These are phyloP conservation scores for Stenocarpella maydis DNA, from an alignment of 2,329 filamentous ascomycete species.

Conservation along the genomic window DNA sequence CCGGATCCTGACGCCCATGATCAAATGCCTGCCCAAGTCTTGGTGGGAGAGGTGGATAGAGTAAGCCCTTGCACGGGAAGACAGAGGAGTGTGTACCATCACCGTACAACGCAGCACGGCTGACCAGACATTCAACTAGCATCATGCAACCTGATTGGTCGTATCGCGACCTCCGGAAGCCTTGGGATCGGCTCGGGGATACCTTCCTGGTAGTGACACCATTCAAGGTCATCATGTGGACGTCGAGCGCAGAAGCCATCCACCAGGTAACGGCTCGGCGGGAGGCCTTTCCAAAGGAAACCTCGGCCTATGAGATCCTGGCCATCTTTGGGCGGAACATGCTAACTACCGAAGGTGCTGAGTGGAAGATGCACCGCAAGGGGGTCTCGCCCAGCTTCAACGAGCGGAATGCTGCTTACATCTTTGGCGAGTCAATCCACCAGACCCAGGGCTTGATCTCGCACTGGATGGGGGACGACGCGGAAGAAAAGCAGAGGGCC, in stretches of 20 bases:
- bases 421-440: slow-evolving; percentile 67
- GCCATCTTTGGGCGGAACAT: slow-evolving; percentile 77
- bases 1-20: slow-evolving; percentile 61
- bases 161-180: slow-evolving; percentile 62
- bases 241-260: slow-evolving; percentile 71
- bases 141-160: slow-evolving; percentile 67
- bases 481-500: slow-evolving; percentile 39
- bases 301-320: slow-evolving; percentile 64
- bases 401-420: slow-evolving; percentile 75
- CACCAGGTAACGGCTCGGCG: slow-evolving; percentile 71
- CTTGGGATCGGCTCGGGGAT: slow-evolving; percentile 69
- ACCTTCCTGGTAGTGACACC: slow-evolving; percentile 72
- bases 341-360: slow-evolving; percentile 71
- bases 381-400: slow-evolving; percentile 77
- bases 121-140: slow-evolving; percentile 44
- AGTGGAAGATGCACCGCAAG: slow-evolving; percentile 79
- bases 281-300: slow-evolving; percentile 76
- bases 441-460: slow-evolving; percentile 70
- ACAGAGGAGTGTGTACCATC: not conserved
- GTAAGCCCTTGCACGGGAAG: slow-evolving; percentile 52
- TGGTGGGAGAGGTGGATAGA: slow-evolving; percentile 67
- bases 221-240: slow-evolving; percentile 59
- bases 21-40: slow-evolving; percentile 61
- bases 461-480: slow-evolving; percentile 56
- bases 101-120: not conserved